Evolutionary conservation across 192 early-diverging fungal species (phyloP).

Genomic region (Rhizoclosmatium sp.): DNA sequence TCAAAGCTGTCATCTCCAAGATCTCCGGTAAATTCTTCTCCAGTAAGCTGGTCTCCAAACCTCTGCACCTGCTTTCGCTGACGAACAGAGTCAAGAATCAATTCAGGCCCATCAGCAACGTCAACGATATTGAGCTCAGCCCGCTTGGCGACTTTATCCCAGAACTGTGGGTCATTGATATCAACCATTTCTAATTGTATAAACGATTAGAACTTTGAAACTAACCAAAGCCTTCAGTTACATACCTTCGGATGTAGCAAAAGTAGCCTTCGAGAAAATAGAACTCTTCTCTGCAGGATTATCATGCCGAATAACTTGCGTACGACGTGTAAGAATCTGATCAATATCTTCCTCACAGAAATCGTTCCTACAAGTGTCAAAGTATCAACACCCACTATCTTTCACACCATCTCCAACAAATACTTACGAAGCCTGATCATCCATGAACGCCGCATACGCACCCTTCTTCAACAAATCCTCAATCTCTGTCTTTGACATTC

Average conservation of each 20-base stretch:
- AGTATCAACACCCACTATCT: conserved; percentile 18
- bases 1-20: conserved; percentile 25
- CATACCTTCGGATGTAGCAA: conserved; percentile 56
- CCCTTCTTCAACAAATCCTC: conserved; percentile 89
- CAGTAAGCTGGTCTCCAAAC: conserved; percentile 26
- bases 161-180: conserved; percentile 87
- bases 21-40: background rate
- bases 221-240: conserved; percentile 8
- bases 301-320: conserved; percentile 81
- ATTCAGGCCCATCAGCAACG: conserved; percentile 54
- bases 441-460: conserved; percentile 86
- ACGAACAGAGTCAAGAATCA: conserved; percentile 78
- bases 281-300: conserved; percentile 71
- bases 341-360: conserved; percentile 93
- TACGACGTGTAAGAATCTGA: conserved; percentile 78
- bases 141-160: conserved; percentile 85
- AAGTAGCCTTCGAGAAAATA: conserved; percentile 89
- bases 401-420: conserved; percentile 28
- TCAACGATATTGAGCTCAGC: conserved; percentile 74
- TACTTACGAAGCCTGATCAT: conserved; percentile 73
- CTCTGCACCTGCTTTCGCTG: conserved; percentile 61
- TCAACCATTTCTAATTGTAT: conserved; percentile 64
- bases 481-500: conserved; percentile 77
- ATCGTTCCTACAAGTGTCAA: conserved; percentile 48
- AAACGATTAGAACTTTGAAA: background rate